Conservation (phyloP, 2,329 filamentous ascomycete species). For the Cladosporium velox region DNA sequence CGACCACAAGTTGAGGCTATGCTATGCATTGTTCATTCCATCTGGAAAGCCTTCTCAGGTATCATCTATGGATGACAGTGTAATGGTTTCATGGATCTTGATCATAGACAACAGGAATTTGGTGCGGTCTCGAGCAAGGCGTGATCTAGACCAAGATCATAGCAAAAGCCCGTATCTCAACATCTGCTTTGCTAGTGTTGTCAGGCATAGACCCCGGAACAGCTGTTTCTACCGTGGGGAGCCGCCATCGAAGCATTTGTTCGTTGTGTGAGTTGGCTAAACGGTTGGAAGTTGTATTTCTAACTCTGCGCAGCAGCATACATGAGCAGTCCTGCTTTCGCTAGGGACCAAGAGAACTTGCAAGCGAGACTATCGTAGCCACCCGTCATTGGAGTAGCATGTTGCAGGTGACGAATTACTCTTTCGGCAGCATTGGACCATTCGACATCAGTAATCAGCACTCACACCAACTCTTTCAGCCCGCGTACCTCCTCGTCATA, state of each 20-base stretch:
- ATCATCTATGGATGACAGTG: background rate
- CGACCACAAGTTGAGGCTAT: background rate
- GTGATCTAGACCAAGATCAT: background rate
- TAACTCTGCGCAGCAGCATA: background rate
- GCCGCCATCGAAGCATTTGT: background rate
- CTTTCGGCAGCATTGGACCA: background rate
- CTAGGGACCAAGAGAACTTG: background rate
- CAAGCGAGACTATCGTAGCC: background rate
- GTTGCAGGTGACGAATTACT: background rate
- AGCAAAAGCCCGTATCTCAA: background rate
- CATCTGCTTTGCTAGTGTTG: background rate
- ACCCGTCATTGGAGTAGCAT: background rate
- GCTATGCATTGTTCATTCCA: background rate
- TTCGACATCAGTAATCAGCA: background rate
- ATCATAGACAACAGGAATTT: background rate
- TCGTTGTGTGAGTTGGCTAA: background rate
- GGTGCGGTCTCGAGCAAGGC: background rate
- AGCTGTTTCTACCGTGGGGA: background rate
- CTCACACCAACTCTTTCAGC: constrained; percentile 43
- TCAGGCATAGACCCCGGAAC: background rate
- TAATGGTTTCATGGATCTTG: too few species aligned
- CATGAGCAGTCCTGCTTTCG: background rate
- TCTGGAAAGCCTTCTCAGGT: background rate
- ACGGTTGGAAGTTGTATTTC: background rate
- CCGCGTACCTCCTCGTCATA: constrained; percentile 56